Evolutionary conservation across 2,329 filamentous ascomycete species (phyloP), one percentile per base, ranked within the genome.

Genomic region (Colletotrichum simmondsii): DNA sequence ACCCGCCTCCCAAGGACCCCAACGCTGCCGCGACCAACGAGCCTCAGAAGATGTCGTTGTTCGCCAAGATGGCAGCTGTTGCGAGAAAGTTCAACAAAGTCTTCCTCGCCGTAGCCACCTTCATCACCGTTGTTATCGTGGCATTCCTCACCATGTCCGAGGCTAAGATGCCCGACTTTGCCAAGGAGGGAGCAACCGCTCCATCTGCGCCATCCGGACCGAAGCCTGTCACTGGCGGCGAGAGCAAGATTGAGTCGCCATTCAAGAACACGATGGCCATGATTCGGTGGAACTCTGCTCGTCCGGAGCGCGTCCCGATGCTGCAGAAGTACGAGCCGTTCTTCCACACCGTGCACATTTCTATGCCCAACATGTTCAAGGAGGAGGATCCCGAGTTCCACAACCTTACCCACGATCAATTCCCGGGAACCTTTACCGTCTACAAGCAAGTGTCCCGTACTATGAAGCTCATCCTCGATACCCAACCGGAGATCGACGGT

Each of bases 391-490:
- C 71, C 32, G 71, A 67, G 26, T 72, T 65, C 65, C 74, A 75
- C 49, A 80, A 79, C 68, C 52, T 79, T n/a, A 80, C 79, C 5
- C 76, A 78, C 61, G 79, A 80, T 54, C 76, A 77, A 57, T 79
- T 71, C 59, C 73, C 75, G 7, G 75, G 76, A 59, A 71, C 68
- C 56, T 76, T 63, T 57, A 74, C 54, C 69, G 74, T 75, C 19
- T 79, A 75, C 75, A 74, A 73, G 42, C 76, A 77, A 49, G 75
- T 81, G 4, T 76, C 78, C 5, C 76, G 75, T 37, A 80, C 78
- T 2, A 81, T 81, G 80, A 74, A 77, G 57, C 74, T 79, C 19
- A 74, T 80, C n/a, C 74, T 81, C 4, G 77, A 81, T 56, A 72
- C 73, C 19, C 64, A 77, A 35, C 67, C 78, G 16, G 77, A 80